Base-by-base conservation (phyloP, 495 filamentous ascomycete genomes). In the Penicillium odoratum region DNA sequence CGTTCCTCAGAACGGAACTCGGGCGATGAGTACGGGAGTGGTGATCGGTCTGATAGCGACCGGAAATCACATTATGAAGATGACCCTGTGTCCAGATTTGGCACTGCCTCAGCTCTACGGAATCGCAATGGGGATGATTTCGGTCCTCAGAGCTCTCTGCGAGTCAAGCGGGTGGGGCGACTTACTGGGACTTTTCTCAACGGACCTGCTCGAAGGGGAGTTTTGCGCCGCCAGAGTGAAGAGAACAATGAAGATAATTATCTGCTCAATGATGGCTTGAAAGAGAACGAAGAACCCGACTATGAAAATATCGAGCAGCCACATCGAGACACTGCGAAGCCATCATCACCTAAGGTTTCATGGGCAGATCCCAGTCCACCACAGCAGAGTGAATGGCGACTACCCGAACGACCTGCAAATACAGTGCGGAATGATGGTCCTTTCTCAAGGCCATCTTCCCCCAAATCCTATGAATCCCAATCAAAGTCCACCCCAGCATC, bases 81-180 rank as follows among this genome's bases (percentile, higher is more conserved):
- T 49, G 72, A 79, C 46, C 66, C 75, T 34, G 63, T 72, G 10
- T 77, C 81, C n/a, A 78, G 76, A 36, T 58, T 79, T 51, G 78
- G 77, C 5, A 69, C 78, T n/a, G 78, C 77, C 11, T 83, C 81
- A 4, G 76, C 78, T 40, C 67, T 84, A 25, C 75, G 80, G 4
- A 63, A 68, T 21, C 76, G 74, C 34, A 72, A 74, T 55, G 71
- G 72, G 0, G 85, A 88, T 5, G 85, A 87, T 4, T 68, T 74
- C 25, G 85, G 81, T 1, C 71, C 83, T 0, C 88, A 86, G 57
- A 87, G 84, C 65, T 89, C 88, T 16, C 75, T 90, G 72, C 83
- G 89, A 1, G 73, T 89, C n/a, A 91, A 90, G 70, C 78, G 87
- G 59, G 80, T 90, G 30, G 85, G 83, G 15, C 88, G 89, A 61